Base-by-base conservation (phyloP, 176 grass and related monocot genomes). In the Zizania latifolia region DNA sequence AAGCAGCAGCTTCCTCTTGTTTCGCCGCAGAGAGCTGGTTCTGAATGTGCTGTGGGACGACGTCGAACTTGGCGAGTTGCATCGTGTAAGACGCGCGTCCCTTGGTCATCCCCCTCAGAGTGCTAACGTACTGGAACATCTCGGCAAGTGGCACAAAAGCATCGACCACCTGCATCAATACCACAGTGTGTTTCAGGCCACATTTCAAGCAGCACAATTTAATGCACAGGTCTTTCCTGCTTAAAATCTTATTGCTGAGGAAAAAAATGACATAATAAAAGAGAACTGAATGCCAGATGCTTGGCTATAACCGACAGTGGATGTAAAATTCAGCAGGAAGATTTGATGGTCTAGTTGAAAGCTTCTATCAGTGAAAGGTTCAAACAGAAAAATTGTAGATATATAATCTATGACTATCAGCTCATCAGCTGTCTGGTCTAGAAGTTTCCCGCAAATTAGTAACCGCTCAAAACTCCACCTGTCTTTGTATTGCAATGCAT, bases 81-180 rank as follows among this genome's bases (percentile, higher is more conserved):
- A 98, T 94, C 8, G 89, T 94, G 82, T 98, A 94, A 14, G 91
- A 94, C 9, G 95, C 95, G 0, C 95, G 90, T 17, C 95, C 95
- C 84, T 98, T 98, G 27, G 91, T 94, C 91, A 88, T 94, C 21
- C 95, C 95, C 22, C 91, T 86, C 23, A 94, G 91, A 16, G 78
- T 84, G 70, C 95, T 98, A n/a, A 94, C 95, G 37, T 98, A 98
- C 68, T 94, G 91, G 81, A 98, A 94, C 95, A 98, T 98, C 87
- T 94, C 95, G 24, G 95, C 95, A 56, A 98, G 74, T 36, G 95
- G 95, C 55, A 98, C 91, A 28, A 92, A 83, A 19, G 88, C 60
- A 84, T 98, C 95, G 34, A 98, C 81, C 16, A 94, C 91, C 95
- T 98, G 72, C 58, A 32, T 10, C 26, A 46, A 79, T 38, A 77